These are phyloP conservation scores for Apophysomyces trapeziformis DNA, from an alignment of 371 early-diverging fungal genomes.

Conservation along the genomic window DNA sequence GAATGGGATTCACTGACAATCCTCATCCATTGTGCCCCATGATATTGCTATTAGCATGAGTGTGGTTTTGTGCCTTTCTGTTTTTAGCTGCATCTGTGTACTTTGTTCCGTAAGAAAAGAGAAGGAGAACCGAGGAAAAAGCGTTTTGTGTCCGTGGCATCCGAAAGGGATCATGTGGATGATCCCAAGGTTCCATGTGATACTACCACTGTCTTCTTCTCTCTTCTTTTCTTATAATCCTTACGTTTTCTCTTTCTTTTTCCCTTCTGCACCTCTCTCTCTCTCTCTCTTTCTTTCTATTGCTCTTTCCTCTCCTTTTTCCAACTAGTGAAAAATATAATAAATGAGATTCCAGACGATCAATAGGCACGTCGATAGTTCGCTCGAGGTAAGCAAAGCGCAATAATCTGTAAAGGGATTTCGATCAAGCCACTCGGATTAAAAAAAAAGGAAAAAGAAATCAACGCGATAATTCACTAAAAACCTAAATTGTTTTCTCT, in stretches of 20 bases:
- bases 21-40: too few relatives aligned
- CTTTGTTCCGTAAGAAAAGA: too few relatives aligned
- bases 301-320: conserved; percentile 8
- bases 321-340: not conserved
- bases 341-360: conserved; percentile 39
- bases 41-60: too few relatives aligned
- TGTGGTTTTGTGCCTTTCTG: too few relatives aligned
- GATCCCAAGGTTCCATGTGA: conserved; percentile 10
- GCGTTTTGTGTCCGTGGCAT: not conserved
- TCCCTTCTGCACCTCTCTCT: not conserved
- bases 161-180: conserved; percentile 1
- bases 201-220: conserved; percentile 1
- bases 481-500: not conserved
- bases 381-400: conserved; percentile 35
- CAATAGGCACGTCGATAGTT: conserved; percentile 39
- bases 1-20: too few relatives aligned
- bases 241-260: conserved; percentile 4
- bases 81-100: too few relatives aligned
- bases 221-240: not conserved
- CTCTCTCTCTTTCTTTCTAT: conserved; percentile 9
- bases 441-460: too few relatives aligned
- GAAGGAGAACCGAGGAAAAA: not conserved
- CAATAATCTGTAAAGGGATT: too few relatives aligned
- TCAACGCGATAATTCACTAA: too few relatives aligned
- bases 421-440: too few relatives aligned